These are phyloP conservation scores for Nemania sp. DNA, from an alignment of 2,329 filamentous ascomycete genomes.

Conservation along the genomic window DNA sequence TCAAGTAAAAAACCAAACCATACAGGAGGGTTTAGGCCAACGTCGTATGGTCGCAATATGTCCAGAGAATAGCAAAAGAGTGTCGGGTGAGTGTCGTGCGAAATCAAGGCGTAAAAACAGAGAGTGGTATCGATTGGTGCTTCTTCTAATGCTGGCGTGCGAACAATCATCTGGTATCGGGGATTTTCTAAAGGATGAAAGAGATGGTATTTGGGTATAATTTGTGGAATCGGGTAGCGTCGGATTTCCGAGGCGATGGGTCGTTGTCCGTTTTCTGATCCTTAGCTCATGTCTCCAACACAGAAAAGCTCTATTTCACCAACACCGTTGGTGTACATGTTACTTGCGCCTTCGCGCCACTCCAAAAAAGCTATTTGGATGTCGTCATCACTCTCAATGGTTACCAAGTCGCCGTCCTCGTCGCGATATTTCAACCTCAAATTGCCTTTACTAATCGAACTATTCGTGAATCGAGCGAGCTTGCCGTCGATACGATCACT, in stretches of 20 bases:
- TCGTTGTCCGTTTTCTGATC: neutral
- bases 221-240: slow-evolving; percentile 15
- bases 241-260: slow-evolving; percentile 21
- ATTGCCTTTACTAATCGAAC: slow-evolving; percentile 83
- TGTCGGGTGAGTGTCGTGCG: slow-evolving; percentile 44
- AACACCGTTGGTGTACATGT: slow-evolving; percentile 73
- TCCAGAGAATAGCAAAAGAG: slow-evolving; percentile 49
- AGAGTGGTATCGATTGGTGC: slow-evolving; percentile 48
- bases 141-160: slow-evolving; percentile 33
- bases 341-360: slow-evolving; percentile 79
- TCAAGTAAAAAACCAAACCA: slow-evolving; percentile 27
- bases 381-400: slow-evolving; percentile 94
- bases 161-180: slow-evolving; percentile 30
- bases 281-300: slow-evolving; percentile 61
- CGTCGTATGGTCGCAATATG: slow-evolving; percentile 46
- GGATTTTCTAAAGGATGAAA: slow-evolving; percentile 22
- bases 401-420: slow-evolving; percentile 91
- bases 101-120: slow-evolving; percentile 34
- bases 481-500: slow-evolving; percentile 98
- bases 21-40: slow-evolving; percentile 25
- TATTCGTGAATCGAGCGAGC: slow-evolving; percentile 84
- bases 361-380: slow-evolving; percentile 96
- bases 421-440: slow-evolving; percentile 92
- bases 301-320: slow-evolving; percentile 93
- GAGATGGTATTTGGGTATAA: slow-evolving; percentile 35